These are phyloP conservation scores for Magnaporthales sp. DNA, from an alignment of 2,329 filamentous ascomycete genomes.

Conservation along the genomic window DNA sequence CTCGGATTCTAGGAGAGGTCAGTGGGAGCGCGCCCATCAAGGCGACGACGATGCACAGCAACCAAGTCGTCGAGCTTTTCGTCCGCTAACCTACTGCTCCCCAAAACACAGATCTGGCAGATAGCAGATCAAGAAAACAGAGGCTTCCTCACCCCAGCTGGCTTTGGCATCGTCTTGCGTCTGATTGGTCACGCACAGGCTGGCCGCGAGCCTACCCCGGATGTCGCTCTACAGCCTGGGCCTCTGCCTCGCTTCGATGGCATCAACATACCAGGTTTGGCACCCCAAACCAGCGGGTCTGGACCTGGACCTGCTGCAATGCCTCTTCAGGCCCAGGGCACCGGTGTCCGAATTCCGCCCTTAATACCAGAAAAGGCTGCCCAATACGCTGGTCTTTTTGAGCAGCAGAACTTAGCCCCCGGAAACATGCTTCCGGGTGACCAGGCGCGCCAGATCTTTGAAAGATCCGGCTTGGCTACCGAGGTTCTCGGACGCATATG, in stretches of 20 bases:
- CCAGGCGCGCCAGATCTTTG: slow-evolving; percentile 87
- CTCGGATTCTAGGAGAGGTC: slow-evolving; percentile 80
- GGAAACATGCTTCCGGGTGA: slow-evolving; percentile 71
- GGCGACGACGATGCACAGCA: not conserved
- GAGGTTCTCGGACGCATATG: slow-evolving; percentile 91
- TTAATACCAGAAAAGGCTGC: slow-evolving; percentile 80
- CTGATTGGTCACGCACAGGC: slow-evolving; percentile 95
- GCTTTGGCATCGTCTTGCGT: slow-evolving; percentile 86
- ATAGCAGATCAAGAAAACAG: slow-evolving; percentile 96
- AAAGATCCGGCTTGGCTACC: slow-evolving; percentile 82
- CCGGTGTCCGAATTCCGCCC: slow-evolving; percentile 74
- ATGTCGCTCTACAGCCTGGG: slow-evolving; percentile 75
- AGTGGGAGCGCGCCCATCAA: slow-evolving; percentile 16
- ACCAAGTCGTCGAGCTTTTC: slow-evolving; percentile 4
- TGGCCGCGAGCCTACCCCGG: slow-evolving; percentile 69
- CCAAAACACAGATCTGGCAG: slow-evolving; percentile 76
- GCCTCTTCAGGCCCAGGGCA: slow-evolving; percentile 44
- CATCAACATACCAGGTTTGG: slow-evolving; percentile 34
- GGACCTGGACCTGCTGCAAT: slow-evolving; percentile 23
- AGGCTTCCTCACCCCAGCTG: slow-evolving; percentile 82
- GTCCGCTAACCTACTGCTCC: not conserved
- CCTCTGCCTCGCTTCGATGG: slow-evolving; percentile 92
- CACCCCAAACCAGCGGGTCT: slow-evolving; percentile 22
- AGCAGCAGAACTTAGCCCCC: slow-evolving; percentile 72
- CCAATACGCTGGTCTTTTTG: slow-evolving; percentile 85